These are phyloP conservation scores for Melaleuca alternifolia DNA, from an alignment of 345 rosid genomes.

Conservation along the genomic window DNA sequence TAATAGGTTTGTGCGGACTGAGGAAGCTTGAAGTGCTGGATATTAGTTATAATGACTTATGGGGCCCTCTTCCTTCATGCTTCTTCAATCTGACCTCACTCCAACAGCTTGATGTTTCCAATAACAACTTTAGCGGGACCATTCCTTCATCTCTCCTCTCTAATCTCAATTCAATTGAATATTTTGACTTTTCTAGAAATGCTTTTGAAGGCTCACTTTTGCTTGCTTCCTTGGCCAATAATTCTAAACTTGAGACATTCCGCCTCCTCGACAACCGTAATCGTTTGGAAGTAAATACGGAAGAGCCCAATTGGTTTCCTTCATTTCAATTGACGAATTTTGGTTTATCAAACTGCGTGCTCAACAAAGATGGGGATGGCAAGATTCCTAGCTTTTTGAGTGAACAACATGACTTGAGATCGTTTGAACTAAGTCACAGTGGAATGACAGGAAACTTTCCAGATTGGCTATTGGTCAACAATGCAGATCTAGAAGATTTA, in stretches of 20 bases:
- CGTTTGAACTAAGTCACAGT: not conserved
- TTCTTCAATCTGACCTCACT: too few relatives aligned
- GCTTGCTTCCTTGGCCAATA: not conserved
- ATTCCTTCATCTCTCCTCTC: too few relatives aligned
- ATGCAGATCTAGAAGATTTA: not conserved
- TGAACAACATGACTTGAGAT: not conserved
- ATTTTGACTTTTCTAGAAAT: not conserved
- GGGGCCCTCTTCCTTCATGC: not conserved
- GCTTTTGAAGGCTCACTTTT: not conserved
- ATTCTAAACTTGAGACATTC: not conserved
- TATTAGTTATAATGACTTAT: not conserved
- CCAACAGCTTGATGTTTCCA: too few relatives aligned
- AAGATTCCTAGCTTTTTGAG: not conserved
- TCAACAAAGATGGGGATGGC: not conserved
- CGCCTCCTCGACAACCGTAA: not conserved
- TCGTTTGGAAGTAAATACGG: not conserved
- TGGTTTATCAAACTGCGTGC: not conserved
- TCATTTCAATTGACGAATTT: not conserved
- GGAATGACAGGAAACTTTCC: slow-evolving; percentile 2
- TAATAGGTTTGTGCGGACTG: not conserved
- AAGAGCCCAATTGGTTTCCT: not conserved
- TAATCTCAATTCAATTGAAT: not conserved
- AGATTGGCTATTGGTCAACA: slow-evolving; percentile 18
- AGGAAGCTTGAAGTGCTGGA: not conserved
- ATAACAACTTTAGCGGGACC: too few relatives aligned